Base-by-base conservation (phyloP, 2,329 filamentous ascomycete species). In the Lasiodiplodia sp. region DNA sequence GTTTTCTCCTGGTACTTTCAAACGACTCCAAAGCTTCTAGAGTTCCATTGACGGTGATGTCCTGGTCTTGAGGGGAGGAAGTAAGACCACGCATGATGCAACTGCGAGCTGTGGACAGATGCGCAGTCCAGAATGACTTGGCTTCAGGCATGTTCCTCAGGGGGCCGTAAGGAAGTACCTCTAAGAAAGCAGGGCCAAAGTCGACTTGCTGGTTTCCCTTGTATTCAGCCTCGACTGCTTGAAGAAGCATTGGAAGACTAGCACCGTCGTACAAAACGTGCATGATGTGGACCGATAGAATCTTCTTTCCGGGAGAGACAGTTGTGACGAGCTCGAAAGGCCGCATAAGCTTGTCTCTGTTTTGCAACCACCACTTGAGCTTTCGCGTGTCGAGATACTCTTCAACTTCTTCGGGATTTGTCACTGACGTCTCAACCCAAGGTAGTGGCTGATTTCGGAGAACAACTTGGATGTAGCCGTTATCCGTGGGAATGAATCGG, bases 261-360 rank as follows among this genome's bases (percentile, higher is more conserved):
- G 87, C 91, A 1, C 93, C 94, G 78, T 97, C 94, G 73, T 97
- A 97, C 0, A 97, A 78, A 0, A 87, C 93, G 76, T 97, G 94
- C 79, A 97, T 97, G 0, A 96, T 89, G 56, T 91, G 86, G 2
- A 97, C 74, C 2, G 84, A 79, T 38, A 97, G 78, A 0, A 84
- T 71, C 7, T 73, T 74, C 16, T 71, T 71, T 1, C 70, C 67
- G 5, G 76, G 70, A 11, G 75, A 75, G 31, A 71, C 73, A 6
- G 87, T 69, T 0, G 85, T 67, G 1, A 86, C 75, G 2, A 89
- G 70, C 66, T 88, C 82, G 4, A 91, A 76, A 0, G 90, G 90
- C 7, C 77, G 78, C 2, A 74, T 72, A 1, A 91, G 70, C 4
- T 86, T 79, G 1, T 79, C 75, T 4, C 76, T 74, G 69, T 92